These are phyloP conservation scores for Ophiostoma angusticollis DNA, from an alignment of 2,329 filamentous ascomycete genomes.

Conservation along the genomic window DNA sequence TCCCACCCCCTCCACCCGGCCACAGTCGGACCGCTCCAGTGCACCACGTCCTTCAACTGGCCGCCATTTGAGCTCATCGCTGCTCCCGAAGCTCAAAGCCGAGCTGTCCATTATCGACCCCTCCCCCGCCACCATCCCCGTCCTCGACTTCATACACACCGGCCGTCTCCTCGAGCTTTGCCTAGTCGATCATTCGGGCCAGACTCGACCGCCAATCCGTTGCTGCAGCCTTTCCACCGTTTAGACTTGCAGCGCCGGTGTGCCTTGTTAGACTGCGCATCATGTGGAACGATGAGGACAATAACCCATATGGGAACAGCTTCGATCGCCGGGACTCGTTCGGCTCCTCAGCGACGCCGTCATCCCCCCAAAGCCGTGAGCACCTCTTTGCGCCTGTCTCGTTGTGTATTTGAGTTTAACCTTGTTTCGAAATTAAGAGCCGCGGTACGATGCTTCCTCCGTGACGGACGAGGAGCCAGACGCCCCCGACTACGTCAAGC, in stretches of 20 bases:
- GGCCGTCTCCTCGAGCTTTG: not conserved
- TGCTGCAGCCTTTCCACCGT: too few relatives aligned
- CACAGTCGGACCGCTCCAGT: too few relatives aligned
- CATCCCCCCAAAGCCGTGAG: slow-evolving; percentile 44
- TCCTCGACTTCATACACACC: not conserved
- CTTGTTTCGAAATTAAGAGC: slow-evolving; percentile 24
- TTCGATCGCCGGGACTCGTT: slow-evolving; percentile 80
- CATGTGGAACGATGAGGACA: slow-evolving; percentile 99
- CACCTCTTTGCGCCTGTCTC: slow-evolving; percentile 32
- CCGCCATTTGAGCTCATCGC: not conserved
- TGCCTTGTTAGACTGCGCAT: too few relatives aligned
- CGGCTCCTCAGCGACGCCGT: slow-evolving; percentile 51
- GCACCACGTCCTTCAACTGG: not conserved
- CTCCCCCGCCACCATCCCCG: not conserved
- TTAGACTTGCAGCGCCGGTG: too few relatives aligned
- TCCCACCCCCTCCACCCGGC: too few relatives aligned
- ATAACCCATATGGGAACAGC: slow-evolving; percentile 87
- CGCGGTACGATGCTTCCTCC: slow-evolving; percentile 52
- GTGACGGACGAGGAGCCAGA: slow-evolving; percentile 53
- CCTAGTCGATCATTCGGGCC: not conserved
- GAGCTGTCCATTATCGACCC: slow-evolving; percentile 5
- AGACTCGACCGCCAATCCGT: not conserved
- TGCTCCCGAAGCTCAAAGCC: not conserved
- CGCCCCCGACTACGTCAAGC: slow-evolving; percentile 16
- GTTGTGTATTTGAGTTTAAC: slow-evolving; percentile 1